Base-by-base conservation (phyloP, 345 rosid species). In the Syzygium aqueum region DNA sequence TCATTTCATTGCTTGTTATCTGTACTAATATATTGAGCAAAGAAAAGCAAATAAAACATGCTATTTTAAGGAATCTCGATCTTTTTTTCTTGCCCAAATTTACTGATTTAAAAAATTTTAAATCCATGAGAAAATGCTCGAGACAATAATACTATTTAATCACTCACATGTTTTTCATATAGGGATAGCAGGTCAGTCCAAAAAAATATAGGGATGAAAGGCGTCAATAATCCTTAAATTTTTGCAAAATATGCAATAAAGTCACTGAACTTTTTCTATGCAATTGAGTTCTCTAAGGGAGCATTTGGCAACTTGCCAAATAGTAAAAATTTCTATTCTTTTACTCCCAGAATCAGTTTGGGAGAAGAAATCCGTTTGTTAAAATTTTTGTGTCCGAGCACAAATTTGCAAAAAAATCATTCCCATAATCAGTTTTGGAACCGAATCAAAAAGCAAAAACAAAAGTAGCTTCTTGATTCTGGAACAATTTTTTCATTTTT, bases 151-250 rank as follows among this genome's bases (percentile, higher is more conserved):
- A 23, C 6, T 57, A 23, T 57, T 56, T 57, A 57, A 57, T 57
- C 63, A 54, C 28, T n/a, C 63, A 23, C 14, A 1, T 23, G 63
- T 0, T 23, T 57, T 56, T 57, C 63, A 56, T 56, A 56, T 23
- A 56, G 61, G 5, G 61, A 56, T 56, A 56, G 25, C 23, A 56
- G n/a, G 61, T 43, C 46, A 43, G 46, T 43, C 46, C 46, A 43
- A 43, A 5, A 43, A 43, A 43, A 43, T 43, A 43, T 43, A 56
- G 61, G 13, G 61, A 56, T 56, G 23, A 56, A 56, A 56, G n/a
- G 61, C n/a, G 11, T 13, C 13, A 10, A 56, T 56, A 10, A 23
- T 4, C 61, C 0, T 56, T 3, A 56, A 23, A 0, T 8, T 23
- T 56, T 56, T 9, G 12, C 61, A 23, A 56, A 56, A 56, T 56